Evolutionary conservation across 2,329 filamentous ascomycete genomes (phyloP).

Genomic region (Hymenoscyphus infarciens): DNA sequence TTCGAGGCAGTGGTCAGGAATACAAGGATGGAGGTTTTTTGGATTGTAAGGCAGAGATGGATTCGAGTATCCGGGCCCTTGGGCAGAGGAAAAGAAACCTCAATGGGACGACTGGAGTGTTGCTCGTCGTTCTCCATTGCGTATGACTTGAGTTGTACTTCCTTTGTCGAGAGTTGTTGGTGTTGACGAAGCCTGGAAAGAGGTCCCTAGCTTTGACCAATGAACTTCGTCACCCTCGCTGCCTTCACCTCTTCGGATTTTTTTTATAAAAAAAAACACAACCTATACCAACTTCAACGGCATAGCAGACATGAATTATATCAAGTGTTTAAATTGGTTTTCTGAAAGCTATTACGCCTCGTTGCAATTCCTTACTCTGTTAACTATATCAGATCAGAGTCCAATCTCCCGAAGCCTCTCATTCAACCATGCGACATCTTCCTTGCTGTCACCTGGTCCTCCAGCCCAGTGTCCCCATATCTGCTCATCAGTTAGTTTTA

Average conservation of each 20-base stretch:
- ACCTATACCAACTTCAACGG: not conserved
- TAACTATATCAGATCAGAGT: conserved; percentile 8
- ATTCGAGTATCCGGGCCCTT: conserved; percentile 58
- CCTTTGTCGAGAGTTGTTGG: not conserved
- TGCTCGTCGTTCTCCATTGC: conserved; percentile 16
- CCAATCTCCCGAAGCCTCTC: conserved; percentile 36
- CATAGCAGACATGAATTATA: too few relatives aligned
- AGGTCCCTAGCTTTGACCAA: not conserved
- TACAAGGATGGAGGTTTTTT: conserved; percentile 55
- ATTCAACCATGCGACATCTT: conserved; percentile 71
- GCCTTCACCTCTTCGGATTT: not conserved
- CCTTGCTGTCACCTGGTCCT: conserved; percentile 66
- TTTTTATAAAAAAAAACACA: not conserved
- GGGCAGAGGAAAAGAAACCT: conserved; percentile 59
- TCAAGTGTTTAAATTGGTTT: too few relatives aligned
- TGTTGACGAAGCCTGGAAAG: not conserved
- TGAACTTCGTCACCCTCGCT: not conserved
- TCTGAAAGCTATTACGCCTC: too few relatives aligned
- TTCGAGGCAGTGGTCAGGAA: conserved; percentile 57
- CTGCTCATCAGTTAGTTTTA: not conserved
- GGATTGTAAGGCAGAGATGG: conserved; percentile 56
- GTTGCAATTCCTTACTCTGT: not conserved
- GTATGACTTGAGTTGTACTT: not conserved
- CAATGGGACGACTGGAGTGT: conserved; percentile 22
- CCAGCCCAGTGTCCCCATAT: conserved; percentile 67